These are phyloP conservation scores for Ustilago xerochloae DNA, from an alignment of 1,284 basidiomycete species.

Conservation along the genomic window DNA sequence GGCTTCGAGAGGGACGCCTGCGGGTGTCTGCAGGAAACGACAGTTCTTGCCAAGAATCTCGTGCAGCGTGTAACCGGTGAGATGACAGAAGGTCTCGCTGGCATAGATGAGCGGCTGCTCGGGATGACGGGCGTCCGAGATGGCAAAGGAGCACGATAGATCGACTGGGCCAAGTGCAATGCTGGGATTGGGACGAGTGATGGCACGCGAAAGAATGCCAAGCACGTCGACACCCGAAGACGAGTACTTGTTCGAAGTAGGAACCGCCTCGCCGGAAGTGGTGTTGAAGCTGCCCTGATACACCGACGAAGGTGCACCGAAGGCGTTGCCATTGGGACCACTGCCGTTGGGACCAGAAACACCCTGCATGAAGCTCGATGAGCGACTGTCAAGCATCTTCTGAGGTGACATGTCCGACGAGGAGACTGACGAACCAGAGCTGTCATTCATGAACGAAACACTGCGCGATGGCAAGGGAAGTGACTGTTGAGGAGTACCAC, in stretches of 20 bases:
- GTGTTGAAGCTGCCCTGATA: constrained; percentile 42
- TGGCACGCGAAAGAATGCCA: constrained; percentile 81
- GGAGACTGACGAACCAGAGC: constrained; percentile 39
- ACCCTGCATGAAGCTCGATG: constrained; percentile 17
- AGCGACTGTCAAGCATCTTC: constrained; percentile 34
- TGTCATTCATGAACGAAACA: constrained; percentile 41
- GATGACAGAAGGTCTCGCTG: constrained; percentile 79
- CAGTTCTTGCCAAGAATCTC: constrained; percentile 68
- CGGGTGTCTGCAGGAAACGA: constrained; percentile 77
- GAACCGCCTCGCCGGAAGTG: constrained; percentile 30
- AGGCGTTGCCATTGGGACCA: neutral
- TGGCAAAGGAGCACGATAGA: constrained; percentile 86
- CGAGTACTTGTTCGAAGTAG: constrained; percentile 75
- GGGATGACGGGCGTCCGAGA: constrained; percentile 82
- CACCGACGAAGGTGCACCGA: constrained; percentile 18
- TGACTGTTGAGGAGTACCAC: constrained; percentile 16
- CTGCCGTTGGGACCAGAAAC: neutral
- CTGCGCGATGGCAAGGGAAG: constrained; percentile 23
- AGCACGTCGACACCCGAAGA: constrained; percentile 89
- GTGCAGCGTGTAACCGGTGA: constrained; percentile 82
- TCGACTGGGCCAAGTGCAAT: constrained; percentile 89
- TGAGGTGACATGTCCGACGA: constrained; percentile 34
- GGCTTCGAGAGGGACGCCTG: constrained; percentile 75
- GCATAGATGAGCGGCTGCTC: constrained; percentile 90
- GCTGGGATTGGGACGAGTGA: constrained; percentile 78